A percentile compares a stretch with the other conserved stretches of the same genome.
phyloP scores from a whole-genome alignment of 192 early-diverging fungal species.

The Dissophora globulifera region DNA sequence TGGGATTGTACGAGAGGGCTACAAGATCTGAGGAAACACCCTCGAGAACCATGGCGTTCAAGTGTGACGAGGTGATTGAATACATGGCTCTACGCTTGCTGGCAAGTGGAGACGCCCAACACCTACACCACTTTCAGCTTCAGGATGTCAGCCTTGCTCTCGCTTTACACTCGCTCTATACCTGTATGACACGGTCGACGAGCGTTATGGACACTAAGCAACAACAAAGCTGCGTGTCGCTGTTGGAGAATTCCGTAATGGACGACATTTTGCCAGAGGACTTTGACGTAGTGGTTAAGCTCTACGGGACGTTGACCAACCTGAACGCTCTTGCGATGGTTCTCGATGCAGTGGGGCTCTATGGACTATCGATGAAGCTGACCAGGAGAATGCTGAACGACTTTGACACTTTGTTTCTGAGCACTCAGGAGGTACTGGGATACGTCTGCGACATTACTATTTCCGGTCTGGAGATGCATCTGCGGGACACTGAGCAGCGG shows the following conservation, averaged over 20 bases:
- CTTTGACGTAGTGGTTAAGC: conserved; percentile 22
- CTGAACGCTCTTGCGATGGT: conserved; percentile 30
- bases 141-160: conserved; percentile 5
- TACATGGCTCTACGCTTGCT: conserved; percentile 8
- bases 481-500: conserved; percentile 17
- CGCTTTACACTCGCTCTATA: conserved; percentile 33
- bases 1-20: conserved; percentile 5
- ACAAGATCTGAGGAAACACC: background rate
- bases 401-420: background rate
- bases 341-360: conserved; percentile 32
- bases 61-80: conserved; percentile 15
- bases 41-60: too few relatives aligned
- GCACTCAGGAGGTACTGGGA: background rate
- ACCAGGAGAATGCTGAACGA: conserved; percentile 15
- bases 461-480: background rate
- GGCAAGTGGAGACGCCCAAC: background rate
- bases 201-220: background rate
- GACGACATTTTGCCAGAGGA: background rate
- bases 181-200: conserved; percentile 1
- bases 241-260: background rate
- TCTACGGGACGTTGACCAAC: conserved; percentile 14
- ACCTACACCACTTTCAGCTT: background rate
- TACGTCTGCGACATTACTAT: conserved; percentile 9
- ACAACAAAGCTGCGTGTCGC: conserved; percentile 8
- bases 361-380: conserved; percentile 29